Conservation (phyloP, 2,329 filamentous ascomycete genomes). For the Trematosphaeria pertusa region DNA sequence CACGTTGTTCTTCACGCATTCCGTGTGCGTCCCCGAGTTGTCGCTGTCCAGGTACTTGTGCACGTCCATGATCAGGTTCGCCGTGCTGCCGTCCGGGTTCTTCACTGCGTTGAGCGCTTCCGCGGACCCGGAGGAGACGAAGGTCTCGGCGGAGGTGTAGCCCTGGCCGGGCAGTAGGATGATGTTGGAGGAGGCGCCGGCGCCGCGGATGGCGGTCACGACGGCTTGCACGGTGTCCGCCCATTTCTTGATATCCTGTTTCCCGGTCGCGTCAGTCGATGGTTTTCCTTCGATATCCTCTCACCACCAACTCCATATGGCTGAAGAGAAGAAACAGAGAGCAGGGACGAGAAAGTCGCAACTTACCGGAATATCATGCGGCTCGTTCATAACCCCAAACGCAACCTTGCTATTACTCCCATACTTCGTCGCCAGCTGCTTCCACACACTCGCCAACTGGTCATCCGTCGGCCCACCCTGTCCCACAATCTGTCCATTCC, state of each 20-base stretch:
- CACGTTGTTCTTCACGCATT: conserved; percentile 33
- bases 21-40: conserved; percentile 44
- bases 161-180: conserved; percentile 70
- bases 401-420: conserved; percentile 60
- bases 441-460: conserved; percentile 66
- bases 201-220: conserved; percentile 69
- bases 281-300: no score
- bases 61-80: conserved; percentile 58
- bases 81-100: conserved; percentile 65
- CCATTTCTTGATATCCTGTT: conserved; percentile 63
- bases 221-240: conserved; percentile 66
- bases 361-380: conserved; percentile 56
- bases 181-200: conserved; percentile 68
- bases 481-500: conserved; percentile 68
- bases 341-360: background rate
- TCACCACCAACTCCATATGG: no score
- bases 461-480: conserved; percentile 69
- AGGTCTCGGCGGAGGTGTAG: conserved; percentile 53
- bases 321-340: background rate
- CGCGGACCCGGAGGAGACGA: conserved; percentile 35
- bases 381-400: conserved; percentile 74
- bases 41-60: conserved; percentile 53
- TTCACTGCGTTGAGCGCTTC: conserved; percentile 60
- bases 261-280: no score
- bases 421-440: conserved; percentile 63